A percentile compares a stretch with the other conserved stretches of the same genome.
phyloP scores from a whole-genome alignment of 2,329 filamentous ascomycete species.

The Cryphonectria parasitica region DNA sequence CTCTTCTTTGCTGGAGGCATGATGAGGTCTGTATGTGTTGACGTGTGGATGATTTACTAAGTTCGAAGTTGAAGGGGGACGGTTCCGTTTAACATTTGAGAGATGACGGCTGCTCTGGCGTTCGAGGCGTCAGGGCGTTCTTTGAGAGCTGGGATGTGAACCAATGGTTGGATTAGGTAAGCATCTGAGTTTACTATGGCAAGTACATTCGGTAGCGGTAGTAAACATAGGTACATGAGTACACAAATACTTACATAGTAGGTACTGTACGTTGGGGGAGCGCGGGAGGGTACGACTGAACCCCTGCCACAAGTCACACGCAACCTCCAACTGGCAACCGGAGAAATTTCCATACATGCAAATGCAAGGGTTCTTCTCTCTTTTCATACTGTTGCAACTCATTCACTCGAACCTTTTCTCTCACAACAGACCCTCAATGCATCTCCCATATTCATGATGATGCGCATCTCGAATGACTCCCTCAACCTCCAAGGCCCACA shows the following conservation, averaged over 20 bases:
- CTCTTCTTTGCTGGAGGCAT: slow-evolving; percentile 40
- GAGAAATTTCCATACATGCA: background rate
- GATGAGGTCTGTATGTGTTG: slow-evolving; percentile 17
- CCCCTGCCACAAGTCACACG: background rate
- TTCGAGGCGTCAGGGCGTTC: background rate
- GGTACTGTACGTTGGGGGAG: background rate
- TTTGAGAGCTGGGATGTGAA: background rate
- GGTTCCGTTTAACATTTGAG: background rate
- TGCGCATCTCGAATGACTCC: background rate
- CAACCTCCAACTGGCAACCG: slow-evolving; percentile 5
- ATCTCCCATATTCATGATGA: background rate
- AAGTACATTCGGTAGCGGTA: too few relatives aligned
- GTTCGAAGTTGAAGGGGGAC: background rate
- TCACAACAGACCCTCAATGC: background rate
- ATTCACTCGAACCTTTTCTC: background rate
- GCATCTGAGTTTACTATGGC: background rate
- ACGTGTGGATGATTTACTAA: slow-evolving; percentile 14
- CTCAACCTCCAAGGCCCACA: slow-evolving; percentile 11
- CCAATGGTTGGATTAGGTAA: background rate
- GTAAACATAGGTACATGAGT: too few relatives aligned
- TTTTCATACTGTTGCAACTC: background rate
- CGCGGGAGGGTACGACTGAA: background rate
- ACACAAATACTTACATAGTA: too few relatives aligned
- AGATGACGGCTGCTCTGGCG: background rate
- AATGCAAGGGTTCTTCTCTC: background rate